Base-by-base conservation (phyloP, 169 alveolate genomes). In the Theileria annulata region DNA sequence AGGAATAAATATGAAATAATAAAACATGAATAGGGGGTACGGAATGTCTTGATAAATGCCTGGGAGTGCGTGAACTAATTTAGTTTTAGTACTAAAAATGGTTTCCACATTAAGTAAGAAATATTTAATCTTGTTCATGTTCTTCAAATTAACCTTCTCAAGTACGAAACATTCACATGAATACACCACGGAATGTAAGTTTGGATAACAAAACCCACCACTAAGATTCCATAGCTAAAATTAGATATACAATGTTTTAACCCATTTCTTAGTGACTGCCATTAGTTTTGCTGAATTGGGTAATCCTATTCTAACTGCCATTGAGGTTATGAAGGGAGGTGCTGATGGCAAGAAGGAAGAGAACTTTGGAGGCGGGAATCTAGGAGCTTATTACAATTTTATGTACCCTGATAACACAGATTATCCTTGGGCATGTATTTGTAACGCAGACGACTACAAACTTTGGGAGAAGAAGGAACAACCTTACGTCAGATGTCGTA, bases 401-500 rank as follows among this genome's bases (percentile, higher is more conserved):
- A 84, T 84, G 90, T 84, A 62, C 79, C 90, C 90, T 17, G 90
- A 88, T 58, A 87, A 87, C 74, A 83, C 86, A 21, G 94, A 90
- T 80, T 90, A 90, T 23, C 94, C 94, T n/a, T 90, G 94, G 94
- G 93, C 94, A 23, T 90, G 94, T 48, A 71, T 85, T 21, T 90
- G 94, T 68, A 88, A 87, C 69, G 86, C 82, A 25, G 68, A 60
- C 37, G 92, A 90, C 58, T 35, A 80, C 48, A 58, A 67, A 73
- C 85, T 71, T 56, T 90, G 84, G 75, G 75, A 85, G 56, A 86
- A 84, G 62, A 82, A 87, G 74, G 74, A 87, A 71, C 75, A 79
- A 77, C 85, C 66, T 5, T 84, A 79, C 70, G 94, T 79, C n/a
- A 62, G 89, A 59, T 90, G 94, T 68, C 72, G 88, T 47, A 87